Base-by-base conservation (phyloP, 371 early-diverging fungal species). In the Lichtheimia ramosa region DNA sequence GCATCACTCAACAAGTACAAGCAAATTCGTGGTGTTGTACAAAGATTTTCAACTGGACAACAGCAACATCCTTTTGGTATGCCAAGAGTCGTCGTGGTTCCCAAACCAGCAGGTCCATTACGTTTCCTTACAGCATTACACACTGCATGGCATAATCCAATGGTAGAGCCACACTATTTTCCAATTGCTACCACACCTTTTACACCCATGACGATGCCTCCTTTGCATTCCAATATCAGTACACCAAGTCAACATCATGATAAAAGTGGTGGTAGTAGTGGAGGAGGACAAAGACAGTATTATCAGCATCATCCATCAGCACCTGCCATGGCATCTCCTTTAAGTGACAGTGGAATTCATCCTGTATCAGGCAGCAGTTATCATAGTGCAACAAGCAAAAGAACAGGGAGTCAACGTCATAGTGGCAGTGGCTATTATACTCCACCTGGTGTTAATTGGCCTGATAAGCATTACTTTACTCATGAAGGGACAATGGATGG, bases 51-150 rank as follows among this genome's bases (percentile, higher is more conserved):
- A 0, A 51, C 65, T 1, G 25, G 53, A 15, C 48, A 34, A 3
- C 12, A 56, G 4, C 28, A 52, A 2, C 48, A 55, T 0, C 57
- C 60, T 10, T 59, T 63, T 43, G 43, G 63, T 15, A 65, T 81
- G 56, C 84, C 85, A 5, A 81, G 84, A 27, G 75, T 88, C 1
- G 67, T 88, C 18, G 86, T 86, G 4, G 75, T 86, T 12, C 84
- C 87, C 13, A 88, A 88, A 56, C 88, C 88, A 1, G 86, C 83
- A 20, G 87, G 87, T 6, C 88, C 88, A 6, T 72, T 85, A 18
- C 78, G 87, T 7, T 79, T 85, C 28, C 56, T 88, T 49, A 83
- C 85, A 0, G 86, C 87, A 0, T 68, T 88, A 18, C 86, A 84
- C 64, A 85, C 86, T 1, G 85, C 84, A 12, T 79, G 85, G 66